Percentiles rank a stretch among this genome's conserved stretches.
Evolutionary conservation across 176 grass and related monocot genomes (phyloP).

Genomic region (Bromus sterilis): DNA sequence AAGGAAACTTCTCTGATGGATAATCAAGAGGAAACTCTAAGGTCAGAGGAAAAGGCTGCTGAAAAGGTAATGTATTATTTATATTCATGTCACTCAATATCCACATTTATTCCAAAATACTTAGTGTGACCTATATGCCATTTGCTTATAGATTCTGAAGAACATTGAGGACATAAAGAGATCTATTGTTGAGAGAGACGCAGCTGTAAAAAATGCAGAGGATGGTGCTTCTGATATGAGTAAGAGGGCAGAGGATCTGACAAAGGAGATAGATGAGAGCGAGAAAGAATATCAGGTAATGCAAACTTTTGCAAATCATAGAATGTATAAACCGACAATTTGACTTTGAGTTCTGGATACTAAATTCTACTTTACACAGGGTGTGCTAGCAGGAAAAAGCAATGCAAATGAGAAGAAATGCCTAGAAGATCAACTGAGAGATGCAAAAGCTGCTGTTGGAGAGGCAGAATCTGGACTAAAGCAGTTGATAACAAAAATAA

Average conservation of each 20-base stretch:
- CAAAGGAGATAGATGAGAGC: constrained; percentile 57
- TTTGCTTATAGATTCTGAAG: constrained; percentile 48
- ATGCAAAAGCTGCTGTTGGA: constrained; percentile 93
- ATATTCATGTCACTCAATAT: constrained; percentile 4
- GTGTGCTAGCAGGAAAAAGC: constrained; percentile 91
- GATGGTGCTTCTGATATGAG: constrained; percentile 68
- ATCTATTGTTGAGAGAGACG: constrained; percentile 62
- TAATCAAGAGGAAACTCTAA: constrained; percentile 76
- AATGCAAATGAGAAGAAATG: constrained; percentile 90
- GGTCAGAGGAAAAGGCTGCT: constrained; percentile 49
- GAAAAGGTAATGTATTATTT: constrained; percentile 49
- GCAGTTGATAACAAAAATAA: constrained; percentile 72
- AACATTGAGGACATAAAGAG: constrained; percentile 85
- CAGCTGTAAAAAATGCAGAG: constrained; percentile 68
- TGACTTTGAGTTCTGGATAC: constrained; percentile 1
- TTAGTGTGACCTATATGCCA: not conserved
- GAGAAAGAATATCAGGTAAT: constrained; percentile 93
- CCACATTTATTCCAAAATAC: constrained; percentile 1
- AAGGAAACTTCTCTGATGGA: constrained; percentile 91
- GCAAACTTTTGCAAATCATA: not conserved
- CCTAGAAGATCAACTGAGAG: constrained; percentile 96
- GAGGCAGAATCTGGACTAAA: constrained; percentile 75
- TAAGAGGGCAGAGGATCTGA: constrained; percentile 60
- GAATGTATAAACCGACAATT: not conserved
- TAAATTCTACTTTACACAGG: constrained; percentile 40